Evolutionary conservation across 73 alveolate species (phyloP).

Genomic region (Tetrahymena thermophila): DNA sequence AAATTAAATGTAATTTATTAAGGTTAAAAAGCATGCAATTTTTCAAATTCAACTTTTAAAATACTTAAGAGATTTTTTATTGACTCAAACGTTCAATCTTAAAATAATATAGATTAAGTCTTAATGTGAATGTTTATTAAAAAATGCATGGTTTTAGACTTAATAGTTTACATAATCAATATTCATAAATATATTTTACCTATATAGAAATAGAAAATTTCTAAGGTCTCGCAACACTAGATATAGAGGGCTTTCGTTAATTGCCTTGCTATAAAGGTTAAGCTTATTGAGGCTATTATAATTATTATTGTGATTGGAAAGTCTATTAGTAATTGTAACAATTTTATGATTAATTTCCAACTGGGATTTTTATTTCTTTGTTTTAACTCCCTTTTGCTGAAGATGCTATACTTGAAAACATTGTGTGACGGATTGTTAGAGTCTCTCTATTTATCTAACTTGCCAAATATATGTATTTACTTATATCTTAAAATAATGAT

Average conservation of each 20-base stretch:
- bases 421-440: neutral
- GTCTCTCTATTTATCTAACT: neutral
- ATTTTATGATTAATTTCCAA: neutral
- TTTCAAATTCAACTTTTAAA: neutral
- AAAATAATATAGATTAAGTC: neutral
- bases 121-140: neutral
- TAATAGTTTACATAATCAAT: neutral
- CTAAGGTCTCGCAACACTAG: neutral
- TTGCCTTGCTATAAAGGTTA: neutral
- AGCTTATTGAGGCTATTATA: neutral
- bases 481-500: neutral
- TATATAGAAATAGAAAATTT: neutral
- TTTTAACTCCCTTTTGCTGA: neutral
- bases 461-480: neutral
- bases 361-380: neutral
- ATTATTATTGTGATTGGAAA: neutral
- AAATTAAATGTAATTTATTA: too few relatives aligned
- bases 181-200: neutral
- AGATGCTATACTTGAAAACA: neutral
- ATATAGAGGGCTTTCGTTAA: neutral
- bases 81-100: neutral
- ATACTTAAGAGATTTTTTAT: neutral
- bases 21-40: neutral
- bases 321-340: neutral
- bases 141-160: neutral